Evolutionary conservation across 2,329 filamentous ascomycete species (phyloP).

Genomic region (Apiospora saccharicola): DNA sequence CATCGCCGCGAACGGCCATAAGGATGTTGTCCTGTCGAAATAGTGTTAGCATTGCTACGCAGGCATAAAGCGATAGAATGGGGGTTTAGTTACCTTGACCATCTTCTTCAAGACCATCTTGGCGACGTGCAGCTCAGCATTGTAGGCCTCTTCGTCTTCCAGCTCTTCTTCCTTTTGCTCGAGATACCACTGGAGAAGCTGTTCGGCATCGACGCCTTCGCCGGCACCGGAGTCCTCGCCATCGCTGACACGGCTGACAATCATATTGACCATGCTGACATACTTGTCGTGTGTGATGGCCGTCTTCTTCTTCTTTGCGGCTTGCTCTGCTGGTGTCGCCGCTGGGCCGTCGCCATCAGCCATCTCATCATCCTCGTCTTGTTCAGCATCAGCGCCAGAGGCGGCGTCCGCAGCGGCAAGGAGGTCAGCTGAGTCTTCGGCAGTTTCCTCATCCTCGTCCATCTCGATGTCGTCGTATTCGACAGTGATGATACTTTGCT

Average conservation of each 20-base stretch:
- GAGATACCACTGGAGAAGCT: conserved; percentile 86
- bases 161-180: conserved; percentile 89
- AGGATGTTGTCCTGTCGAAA: conserved; percentile 81
- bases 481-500: conserved; percentile 95
- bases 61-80: conserved; percentile 33
- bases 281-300: conserved; percentile 93
- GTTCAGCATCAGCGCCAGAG: conserved; percentile 57
- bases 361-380: conserved; percentile 53
- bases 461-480: conserved; percentile 98
- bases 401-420: conserved; percentile 58
- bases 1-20: conserved; percentile 76
- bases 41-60: background rate
- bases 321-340: conserved; percentile 13
- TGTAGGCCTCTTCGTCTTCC: conserved; percentile 80
- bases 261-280: conserved; percentile 84
- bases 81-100: conserved; percentile 78
- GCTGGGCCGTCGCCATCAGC: conserved; percentile 47
- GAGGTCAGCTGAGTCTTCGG: conserved; percentile 55
- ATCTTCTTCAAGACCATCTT: conserved; percentile 88
- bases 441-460: conserved; percentile 76
- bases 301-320: conserved; percentile 72
- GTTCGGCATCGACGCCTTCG: conserved; percentile 85
- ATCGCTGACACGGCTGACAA: conserved; percentile 84
- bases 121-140: conserved; percentile 62
- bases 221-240: conserved; percentile 76